Conservation (phyloP, 495 filamentous ascomycete species). For the Rusavskia elegans region DNA sequence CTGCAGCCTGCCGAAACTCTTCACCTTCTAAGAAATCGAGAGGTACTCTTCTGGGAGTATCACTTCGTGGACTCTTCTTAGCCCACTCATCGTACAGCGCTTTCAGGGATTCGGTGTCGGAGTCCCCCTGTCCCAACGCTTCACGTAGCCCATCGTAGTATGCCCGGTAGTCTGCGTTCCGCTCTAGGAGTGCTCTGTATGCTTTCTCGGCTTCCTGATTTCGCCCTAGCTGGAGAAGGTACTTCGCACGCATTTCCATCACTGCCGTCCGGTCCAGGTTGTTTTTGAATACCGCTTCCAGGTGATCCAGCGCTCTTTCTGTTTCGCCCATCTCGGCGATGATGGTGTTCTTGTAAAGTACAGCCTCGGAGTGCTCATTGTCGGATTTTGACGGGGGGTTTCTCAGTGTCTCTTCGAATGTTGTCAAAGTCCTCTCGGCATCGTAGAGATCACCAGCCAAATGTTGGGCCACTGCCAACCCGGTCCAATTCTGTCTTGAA, state of each 20-base stretch:
- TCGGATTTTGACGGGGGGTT: slow-evolving; percentile 56
- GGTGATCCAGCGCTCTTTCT: slow-evolving; percentile 69
- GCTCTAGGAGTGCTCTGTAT: slow-evolving; percentile 62
- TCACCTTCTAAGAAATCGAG: slow-evolving; percentile 80
- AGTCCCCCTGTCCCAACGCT: slow-evolving; percentile 44
- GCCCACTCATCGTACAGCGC: slow-evolving; percentile 70
- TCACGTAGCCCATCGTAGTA: slow-evolving; percentile 71
- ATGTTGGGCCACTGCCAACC: slow-evolving; percentile 82
- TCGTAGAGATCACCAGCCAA: slow-evolving; percentile 66
- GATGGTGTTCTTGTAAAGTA: slow-evolving; percentile 88
- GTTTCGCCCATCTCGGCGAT: slow-evolving; percentile 76
- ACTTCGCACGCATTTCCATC: slow-evolving; percentile 75
- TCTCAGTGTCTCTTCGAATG: slow-evolving; percentile 86
- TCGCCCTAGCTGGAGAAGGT: slow-evolving; percentile 59
- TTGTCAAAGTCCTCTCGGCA: slow-evolving; percentile 80
- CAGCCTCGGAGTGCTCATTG: slow-evolving; percentile 87
- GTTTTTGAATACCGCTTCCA: slow-evolving; percentile 59
- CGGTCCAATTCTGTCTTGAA: slow-evolving; percentile 87
- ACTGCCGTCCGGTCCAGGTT: slow-evolving; percentile 77
- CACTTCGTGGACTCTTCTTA: slow-evolving; percentile 61
- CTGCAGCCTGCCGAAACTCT: slow-evolving; percentile 63
- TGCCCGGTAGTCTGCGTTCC: slow-evolving; percentile 71
- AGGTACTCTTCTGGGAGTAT: slow-evolving; percentile 74
- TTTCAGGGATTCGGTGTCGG: slow-evolving; percentile 46
- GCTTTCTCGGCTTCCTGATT: slow-evolving; percentile 71